Conservation (phyloP, 2,329 filamentous ascomycete species). For the Blastomyces percursus region DNA sequence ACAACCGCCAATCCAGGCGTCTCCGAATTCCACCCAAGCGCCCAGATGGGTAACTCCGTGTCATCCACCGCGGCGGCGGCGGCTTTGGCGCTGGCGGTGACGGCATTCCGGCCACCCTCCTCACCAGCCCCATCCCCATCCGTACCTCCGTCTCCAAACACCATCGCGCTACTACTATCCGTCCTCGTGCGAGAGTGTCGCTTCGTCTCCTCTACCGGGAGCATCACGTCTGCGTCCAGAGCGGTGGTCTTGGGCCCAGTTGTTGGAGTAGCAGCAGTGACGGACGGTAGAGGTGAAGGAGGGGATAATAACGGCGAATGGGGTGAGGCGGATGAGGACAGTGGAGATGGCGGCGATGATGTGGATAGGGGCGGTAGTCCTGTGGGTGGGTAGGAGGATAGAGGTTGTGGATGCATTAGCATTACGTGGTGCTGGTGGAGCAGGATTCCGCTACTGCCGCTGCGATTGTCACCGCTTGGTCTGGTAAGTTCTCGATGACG, state of each 20-base stretch:
- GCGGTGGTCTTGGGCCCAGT: slow-evolving; percentile 16
- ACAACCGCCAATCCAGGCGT: slow-evolving; percentile 25
- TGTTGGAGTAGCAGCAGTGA: neutral
- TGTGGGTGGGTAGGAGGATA: slow-evolving; percentile 23
- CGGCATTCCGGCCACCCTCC: slow-evolving; percentile 23
- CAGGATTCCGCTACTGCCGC: neutral
- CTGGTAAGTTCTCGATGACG: neutral
- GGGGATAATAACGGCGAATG: neutral
- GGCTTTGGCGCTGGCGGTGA: too few species aligned
- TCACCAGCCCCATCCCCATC: slow-evolving; percentile 24
- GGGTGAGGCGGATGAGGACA: neutral
- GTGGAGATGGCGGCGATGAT: slow-evolving; percentile 3
- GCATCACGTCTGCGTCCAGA: slow-evolving; percentile 7
- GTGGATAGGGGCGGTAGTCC: slow-evolving; percentile 21
- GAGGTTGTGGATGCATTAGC: neutral
- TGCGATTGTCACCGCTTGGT: neutral
- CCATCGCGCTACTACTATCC: slow-evolving; percentile 38
- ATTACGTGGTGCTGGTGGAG: neutral
- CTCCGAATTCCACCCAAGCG: slow-evolving; percentile 35
- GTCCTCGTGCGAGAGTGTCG: slow-evolving; percentile 33
- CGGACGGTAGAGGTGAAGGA: neutral
- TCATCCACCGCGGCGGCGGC: slow-evolving; percentile 39
- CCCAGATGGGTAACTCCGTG: slow-evolving; percentile 34
- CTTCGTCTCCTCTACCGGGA: slow-evolving; percentile 18
- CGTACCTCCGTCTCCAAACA: slow-evolving; percentile 18